Evolutionary conservation across 768 basidiomycete genomes (phyloP).

Genomic region (Mycena latifolia): DNA sequence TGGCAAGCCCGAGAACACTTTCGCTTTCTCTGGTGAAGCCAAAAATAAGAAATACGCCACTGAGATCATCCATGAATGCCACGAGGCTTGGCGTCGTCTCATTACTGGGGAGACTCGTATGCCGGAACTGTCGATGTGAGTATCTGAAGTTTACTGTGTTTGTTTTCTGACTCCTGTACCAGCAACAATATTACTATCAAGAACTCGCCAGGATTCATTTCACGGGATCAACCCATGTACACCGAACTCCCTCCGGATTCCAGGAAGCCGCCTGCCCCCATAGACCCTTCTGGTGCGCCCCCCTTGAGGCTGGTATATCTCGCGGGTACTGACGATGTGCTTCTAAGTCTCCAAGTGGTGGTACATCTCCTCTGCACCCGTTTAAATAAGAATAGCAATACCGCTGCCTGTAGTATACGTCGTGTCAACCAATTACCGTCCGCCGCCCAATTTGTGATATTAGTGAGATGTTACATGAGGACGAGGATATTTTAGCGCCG

Average conservation of each 20-base stretch:
- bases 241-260: conserved; percentile 80
- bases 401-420: conserved; percentile 5
- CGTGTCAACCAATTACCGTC: conserved; percentile 2
- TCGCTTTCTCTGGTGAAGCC: conserved; percentile 99
- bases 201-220: conserved; percentile 79
- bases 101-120: conserved; percentile 83
- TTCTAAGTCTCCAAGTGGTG: conserved; percentile 89
- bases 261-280: conserved; percentile 85
- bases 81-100: conserved; percentile 98
- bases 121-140: conserved; percentile 90
- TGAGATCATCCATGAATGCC: conserved; percentile 98
- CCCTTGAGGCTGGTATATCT: not conserved
- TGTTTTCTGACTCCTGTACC: conserved; percentile 18
- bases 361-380: conserved; percentile 92
- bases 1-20: conserved; percentile 96
- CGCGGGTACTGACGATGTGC: conserved; percentile 8
- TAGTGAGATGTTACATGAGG: conserved; percentile 39
- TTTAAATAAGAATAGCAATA: conserved; percentile 52
- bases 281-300: conserved; percentile 89
- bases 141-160: conserved; percentile 19
- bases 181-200: conserved; percentile 87
- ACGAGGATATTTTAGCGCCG: conserved; percentile 31
- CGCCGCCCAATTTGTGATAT: conserved; percentile 37
- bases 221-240: conserved; percentile 73
- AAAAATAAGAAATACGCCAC: conserved; percentile 99